A percentile compares a stretch with the other conserved stretches of the same genome.
phyloP scores from a whole-genome alignment of 2,329 filamentous ascomycete genomes.

The Dothiorella sarmentorum region DNA sequence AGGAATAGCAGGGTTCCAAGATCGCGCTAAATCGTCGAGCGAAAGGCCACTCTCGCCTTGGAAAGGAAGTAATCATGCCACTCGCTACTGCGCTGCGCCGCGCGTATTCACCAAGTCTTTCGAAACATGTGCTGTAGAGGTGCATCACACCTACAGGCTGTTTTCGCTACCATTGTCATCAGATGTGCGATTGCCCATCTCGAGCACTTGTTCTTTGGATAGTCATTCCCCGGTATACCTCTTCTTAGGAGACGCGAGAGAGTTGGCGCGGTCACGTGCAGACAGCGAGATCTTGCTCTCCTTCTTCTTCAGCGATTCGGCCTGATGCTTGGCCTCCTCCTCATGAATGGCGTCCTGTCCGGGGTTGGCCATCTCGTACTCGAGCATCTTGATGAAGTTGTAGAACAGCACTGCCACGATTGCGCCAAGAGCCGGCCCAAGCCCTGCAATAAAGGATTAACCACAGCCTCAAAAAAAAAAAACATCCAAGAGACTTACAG shows the following conservation, averaged over 20 bases:
- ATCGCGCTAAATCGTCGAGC: too few species aligned
- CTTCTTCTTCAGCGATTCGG: constrained; percentile 9
- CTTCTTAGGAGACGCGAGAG: background rate
- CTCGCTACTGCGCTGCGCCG: background rate
- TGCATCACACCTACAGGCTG: background rate
- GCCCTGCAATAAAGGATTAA: constrained; percentile 25
- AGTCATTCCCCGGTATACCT: background rate
- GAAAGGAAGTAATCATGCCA: too few species aligned
- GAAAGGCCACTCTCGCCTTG: too few species aligned
- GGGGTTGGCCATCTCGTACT: constrained; percentile 51
- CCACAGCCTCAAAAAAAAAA: too few species aligned
- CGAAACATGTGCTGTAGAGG: background rate
- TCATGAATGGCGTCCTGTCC: constrained; percentile 47
- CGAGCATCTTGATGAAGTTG: constrained; percentile 47
- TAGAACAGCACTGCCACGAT: constrained; percentile 48
- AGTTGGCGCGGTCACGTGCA: constrained; percentile 6
- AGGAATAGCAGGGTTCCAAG: too few species aligned
- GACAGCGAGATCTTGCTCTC: constrained; percentile 10
- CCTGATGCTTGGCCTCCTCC: constrained; percentile 26
- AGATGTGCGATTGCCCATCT: too few species aligned
- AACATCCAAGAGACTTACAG: constrained; percentile 24
- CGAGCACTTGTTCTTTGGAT: too few species aligned
- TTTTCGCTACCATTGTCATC: background rate
- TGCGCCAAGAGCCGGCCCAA: constrained; percentile 46
- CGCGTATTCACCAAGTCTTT: background rate